Evolutionary conservation across 1,284 basidiomycete genomes (phyloP), one percentile per base, ranked within the genome.

Genomic region (Pterulicium gracile): DNA sequence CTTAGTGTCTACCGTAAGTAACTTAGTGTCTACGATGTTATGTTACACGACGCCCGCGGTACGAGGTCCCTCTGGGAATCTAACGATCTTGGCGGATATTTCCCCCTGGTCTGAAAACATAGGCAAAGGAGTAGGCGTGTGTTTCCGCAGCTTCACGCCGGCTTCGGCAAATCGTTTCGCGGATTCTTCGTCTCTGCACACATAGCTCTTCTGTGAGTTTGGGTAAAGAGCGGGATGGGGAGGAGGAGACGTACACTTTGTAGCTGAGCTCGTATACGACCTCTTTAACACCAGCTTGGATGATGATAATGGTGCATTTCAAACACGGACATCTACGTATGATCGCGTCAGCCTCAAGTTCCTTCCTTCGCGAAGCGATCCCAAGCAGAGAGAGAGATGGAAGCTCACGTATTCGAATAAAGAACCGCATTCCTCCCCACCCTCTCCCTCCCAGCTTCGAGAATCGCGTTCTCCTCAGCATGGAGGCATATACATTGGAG

Each of bases 241-340:
- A 14, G 35, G 17, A 44, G 21, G 46, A 41, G 14, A 68, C 80
- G 57, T 65, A 93, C 91, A 97, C 89, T 69, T 89, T 91, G 65
- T 99, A 99, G 50, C 83, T 85, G 47, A 97, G 69, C 63, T 95
- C 95, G 62, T 98, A 99, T 3, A 98, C 89, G 5, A 99, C 95
- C 53, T 87, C 86, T 50, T 77, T 81, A 13, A 98, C 86, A 3
- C 95, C 95, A 39, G 85, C 88, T 61, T 99, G 95, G 19, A 94
- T 90, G 54, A 98, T 98, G 63, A 98, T 98, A 61, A 98, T 85
- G 0, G 93, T 92, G 60, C 96, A 98, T 52, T 82, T 82, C 5
- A 98, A 69, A 61, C 96, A 99, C 0, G 96, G 96, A 58, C 96
- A 98, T n/a, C 93, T 96, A 55, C 23, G 32, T 22, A 34, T 34